Conservation (phyloP, 2,329 filamentous ascomycete species). For the Gaeumannomyces sp. region DNA sequence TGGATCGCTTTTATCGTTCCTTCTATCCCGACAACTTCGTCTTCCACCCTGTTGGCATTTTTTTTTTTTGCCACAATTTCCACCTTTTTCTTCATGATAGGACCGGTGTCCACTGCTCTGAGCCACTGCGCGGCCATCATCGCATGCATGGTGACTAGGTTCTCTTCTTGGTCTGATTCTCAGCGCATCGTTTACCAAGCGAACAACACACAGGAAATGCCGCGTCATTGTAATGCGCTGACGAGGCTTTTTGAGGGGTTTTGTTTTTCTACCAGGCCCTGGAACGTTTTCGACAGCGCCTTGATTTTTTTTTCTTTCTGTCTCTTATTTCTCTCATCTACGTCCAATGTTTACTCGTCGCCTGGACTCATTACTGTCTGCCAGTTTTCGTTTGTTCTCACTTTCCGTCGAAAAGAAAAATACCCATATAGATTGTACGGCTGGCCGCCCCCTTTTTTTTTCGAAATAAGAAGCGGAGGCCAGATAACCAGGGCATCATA, state of each 20-base stretch:
- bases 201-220: neutral
- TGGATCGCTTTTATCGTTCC: neutral
- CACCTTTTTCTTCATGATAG: neutral
- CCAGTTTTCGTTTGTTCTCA: conserved; percentile 6
- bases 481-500: neutral
- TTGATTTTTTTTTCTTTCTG: neutral
- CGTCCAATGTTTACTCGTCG: neutral
- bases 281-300: neutral
- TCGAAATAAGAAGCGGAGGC: neutral
- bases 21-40: neutral
- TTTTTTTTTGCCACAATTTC: neutral
- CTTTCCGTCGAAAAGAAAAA: conserved; percentile 7
- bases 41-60: neutral
- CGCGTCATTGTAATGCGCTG: conserved; percentile 3
- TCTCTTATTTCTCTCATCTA: neutral
- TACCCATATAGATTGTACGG: conserved; percentile 12
- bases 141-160: conserved; percentile 2
- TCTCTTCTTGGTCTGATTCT: neutral
- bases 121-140: no score
- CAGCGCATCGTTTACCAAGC: neutral
- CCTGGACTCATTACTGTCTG: neutral
- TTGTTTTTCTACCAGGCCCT: neutral
- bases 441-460: neutral
- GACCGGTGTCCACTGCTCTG: neutral
- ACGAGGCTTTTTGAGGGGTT: conserved; percentile 3